Evolutionary conservation across 306 rosid species (phyloP).

Genomic region (Pyrus pyrifolia): DNA sequence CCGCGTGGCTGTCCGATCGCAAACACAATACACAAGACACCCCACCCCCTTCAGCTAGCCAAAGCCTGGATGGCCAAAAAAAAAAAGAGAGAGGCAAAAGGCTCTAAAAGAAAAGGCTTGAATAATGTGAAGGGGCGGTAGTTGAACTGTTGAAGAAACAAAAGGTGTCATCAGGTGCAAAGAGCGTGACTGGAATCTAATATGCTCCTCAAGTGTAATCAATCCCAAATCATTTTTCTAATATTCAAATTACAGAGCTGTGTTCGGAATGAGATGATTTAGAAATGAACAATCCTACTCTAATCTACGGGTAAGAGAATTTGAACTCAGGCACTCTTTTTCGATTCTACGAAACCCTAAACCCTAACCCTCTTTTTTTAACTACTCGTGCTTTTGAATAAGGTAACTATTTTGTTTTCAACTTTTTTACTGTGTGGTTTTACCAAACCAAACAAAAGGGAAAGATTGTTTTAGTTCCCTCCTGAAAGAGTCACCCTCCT

Average conservation of each 20-base stretch:
- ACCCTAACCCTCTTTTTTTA: background rate
- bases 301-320: too few species aligned
- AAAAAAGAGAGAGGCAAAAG: background rate
- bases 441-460: constrained; percentile 13
- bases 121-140: background rate
- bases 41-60: background rate
- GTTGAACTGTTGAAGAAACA: background rate
- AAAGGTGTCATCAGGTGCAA: background rate
- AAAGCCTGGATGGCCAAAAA: background rate
- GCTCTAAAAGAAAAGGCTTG: background rate
- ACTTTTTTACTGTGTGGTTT: constrained; percentile 14
- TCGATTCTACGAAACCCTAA: too few species aligned
- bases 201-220: too few species aligned
- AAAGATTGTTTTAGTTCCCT: constrained; percentile 27
- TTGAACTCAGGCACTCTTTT: too few species aligned
- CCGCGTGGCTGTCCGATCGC: too few species aligned
- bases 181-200: too few species aligned
- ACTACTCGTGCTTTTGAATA: background rate
- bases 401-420: background rate
- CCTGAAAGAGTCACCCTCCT: constrained; percentile 30
- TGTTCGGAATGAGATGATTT: too few species aligned
- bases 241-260: too few species aligned
- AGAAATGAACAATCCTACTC: too few species aligned
- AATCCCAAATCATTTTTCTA: too few species aligned
- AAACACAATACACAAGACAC: too few species aligned